Percentiles rank a stretch among this genome's conserved stretches.
Evolutionary conservation across 495 filamentous ascomycete species (phyloP).

Genomic region (Daldinia loculata): DNA sequence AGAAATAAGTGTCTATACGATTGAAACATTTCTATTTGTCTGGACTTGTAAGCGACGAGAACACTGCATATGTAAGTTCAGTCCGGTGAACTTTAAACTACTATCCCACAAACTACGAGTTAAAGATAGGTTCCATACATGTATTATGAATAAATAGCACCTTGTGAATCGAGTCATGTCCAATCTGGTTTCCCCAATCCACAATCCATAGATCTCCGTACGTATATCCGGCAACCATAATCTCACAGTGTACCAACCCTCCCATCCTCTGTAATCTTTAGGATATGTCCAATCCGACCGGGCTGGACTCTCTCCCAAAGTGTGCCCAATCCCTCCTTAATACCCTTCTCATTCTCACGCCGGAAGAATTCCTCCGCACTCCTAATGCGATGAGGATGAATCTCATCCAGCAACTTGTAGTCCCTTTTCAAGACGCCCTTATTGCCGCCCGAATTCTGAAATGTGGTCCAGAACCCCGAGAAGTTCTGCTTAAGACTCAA

Average conservation of each 20-base stretch:
- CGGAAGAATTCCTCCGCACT: conserved; percentile 61
- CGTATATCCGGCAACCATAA: neutral
- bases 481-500: conserved; percentile 63
- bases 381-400: conserved; percentile 59
- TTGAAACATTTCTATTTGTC: neutral
- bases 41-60: neutral
- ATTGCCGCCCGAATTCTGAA: conserved; percentile 52
- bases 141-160: neutral
- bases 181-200: neutral
- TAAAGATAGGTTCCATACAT: neutral
- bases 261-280: conserved; percentile 50
- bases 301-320: conserved; percentile 51
- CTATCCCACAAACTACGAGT: neutral
- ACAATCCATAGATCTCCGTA: neutral
- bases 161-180: neutral
- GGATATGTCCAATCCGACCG: conserved; percentile 40
- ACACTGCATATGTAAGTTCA: neutral
- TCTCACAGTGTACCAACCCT: conserved; percentile 45
- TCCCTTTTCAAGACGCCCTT: conserved; percentile 55
- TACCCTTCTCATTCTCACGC: conserved; percentile 52
- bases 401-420: conserved; percentile 61
- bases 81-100: neutral
- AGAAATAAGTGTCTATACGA: neutral
- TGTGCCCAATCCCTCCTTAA: conserved; percentile 37
- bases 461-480: conserved; percentile 62